Evolutionary conservation across 306 rosid genomes (phyloP).

Genomic region (Quercus glauca): DNA sequence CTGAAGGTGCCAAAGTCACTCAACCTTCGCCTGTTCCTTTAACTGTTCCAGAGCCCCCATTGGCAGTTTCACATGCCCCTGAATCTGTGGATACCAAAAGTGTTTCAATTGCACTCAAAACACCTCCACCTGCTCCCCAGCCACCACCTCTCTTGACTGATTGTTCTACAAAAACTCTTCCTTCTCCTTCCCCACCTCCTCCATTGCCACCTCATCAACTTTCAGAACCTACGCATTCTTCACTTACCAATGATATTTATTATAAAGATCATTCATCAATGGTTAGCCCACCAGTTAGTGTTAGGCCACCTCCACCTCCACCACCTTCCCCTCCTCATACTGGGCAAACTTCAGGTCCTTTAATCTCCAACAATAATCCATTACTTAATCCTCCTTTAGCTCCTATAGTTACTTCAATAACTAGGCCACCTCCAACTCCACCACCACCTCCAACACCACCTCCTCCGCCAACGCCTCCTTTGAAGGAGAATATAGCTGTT

Average conservation of each 20-base stretch:
- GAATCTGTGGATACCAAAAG: slow-evolving; percentile 32
- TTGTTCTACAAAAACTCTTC: slow-evolving; percentile 25
- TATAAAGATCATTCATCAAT: slow-evolving; percentile 35
- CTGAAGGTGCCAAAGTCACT: slow-evolving; percentile 11
- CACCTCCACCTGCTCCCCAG: slow-evolving; percentile 34
- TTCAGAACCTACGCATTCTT: slow-evolving; percentile 20
- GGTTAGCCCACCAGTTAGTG: slow-evolving; percentile 19
- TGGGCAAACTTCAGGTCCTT: background rate
- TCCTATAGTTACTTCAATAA: slow-evolving; percentile 3
- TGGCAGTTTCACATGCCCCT: slow-evolving; percentile 15
- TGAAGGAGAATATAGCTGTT: slow-evolving; percentile 14
- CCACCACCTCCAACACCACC: slow-evolving; percentile 29
- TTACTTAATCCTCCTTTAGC: background rate
- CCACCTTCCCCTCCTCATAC: slow-evolving; percentile 32
- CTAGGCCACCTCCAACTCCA: slow-evolving; percentile 34
- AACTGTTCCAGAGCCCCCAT: slow-evolving; percentile 18
- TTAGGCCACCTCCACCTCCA: slow-evolving; percentile 23
- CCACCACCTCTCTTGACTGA: slow-evolving; percentile 16
- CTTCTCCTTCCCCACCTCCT: slow-evolving; percentile 33
- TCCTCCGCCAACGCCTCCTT: slow-evolving; percentile 29
- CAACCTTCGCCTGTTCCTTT: background rate
- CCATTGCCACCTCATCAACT: slow-evolving; percentile 23
- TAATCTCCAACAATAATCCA: background rate
- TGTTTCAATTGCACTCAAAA: slow-evolving; percentile 39
- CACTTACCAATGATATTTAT: slow-evolving; percentile 22